phyloP scores from a whole-genome alignment of 805 yeast genomes.

The Suhomyces sp. region DNA sequence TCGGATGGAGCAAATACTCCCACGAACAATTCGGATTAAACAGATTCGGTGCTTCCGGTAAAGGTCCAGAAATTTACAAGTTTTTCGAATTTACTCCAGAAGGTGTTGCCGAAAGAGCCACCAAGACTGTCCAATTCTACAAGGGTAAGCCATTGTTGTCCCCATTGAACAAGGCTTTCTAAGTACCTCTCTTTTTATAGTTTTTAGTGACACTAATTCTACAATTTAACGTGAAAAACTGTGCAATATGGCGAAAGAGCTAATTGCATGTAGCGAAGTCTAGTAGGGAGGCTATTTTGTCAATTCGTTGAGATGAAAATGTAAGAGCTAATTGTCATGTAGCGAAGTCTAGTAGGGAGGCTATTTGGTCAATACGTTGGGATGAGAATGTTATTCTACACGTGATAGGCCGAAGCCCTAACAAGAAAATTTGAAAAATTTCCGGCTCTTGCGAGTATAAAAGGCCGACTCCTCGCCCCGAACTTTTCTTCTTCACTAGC shows the following conservation, averaged over 20 bases:
- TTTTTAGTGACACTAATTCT: background rate
- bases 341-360: background rate
- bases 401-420: background rate
- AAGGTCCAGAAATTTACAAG: constrained; percentile 78
- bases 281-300: background rate
- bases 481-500: background rate
- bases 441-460: background rate
- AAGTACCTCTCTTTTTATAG: constrained; percentile 18
- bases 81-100: constrained; percentile 88
- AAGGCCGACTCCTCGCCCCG: background rate
- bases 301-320: background rate
- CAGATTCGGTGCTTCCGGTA: constrained; percentile 96
- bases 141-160: constrained; percentile 69
- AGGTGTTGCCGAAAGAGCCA: constrained; percentile 85
- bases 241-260: background rate
- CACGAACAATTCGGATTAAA: constrained; percentile 95
- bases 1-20: constrained; percentile 92
- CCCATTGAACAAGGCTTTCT: constrained; percentile 79
- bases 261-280: background rate
- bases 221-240: background rate
- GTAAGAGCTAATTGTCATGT: background rate
- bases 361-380: no score
- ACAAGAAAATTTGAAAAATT: background rate
- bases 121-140: constrained; percentile 76
- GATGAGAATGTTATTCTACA: background rate